phyloP scores from a whole-genome alignment of 805 yeast genomes.

The Wickerhamiella kurtzmanii region DNA sequence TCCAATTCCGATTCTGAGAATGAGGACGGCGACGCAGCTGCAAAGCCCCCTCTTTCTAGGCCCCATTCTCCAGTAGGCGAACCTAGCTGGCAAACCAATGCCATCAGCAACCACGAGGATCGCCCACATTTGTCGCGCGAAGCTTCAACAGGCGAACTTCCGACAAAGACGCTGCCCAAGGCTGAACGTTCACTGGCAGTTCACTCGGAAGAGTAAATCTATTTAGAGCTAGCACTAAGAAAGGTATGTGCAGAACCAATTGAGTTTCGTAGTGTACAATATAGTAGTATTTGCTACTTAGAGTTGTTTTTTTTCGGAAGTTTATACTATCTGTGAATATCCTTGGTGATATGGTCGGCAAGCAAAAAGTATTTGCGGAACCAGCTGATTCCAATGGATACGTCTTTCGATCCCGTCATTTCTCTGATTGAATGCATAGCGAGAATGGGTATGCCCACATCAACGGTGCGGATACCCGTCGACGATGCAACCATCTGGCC shows the following conservation, averaged over 20 bases:
- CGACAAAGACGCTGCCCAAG: background rate
- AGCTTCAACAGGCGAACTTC: slow-evolving; percentile 13
- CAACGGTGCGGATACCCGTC: slow-evolving; percentile 38
- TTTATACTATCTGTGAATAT: background rate
- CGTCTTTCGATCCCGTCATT: slow-evolving; percentile 59
- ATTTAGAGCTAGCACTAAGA: background rate
- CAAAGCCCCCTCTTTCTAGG: background rate
- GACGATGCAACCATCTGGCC: slow-evolving; percentile 41
- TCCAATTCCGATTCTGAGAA: slow-evolving; percentile 6
- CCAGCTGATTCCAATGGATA: slow-evolving; percentile 56
- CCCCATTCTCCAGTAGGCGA: slow-evolving; percentile 2
- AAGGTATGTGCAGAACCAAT: background rate
- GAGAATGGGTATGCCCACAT: slow-evolving; percentile 69
- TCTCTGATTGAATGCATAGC: slow-evolving; percentile 84
- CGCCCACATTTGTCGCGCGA: slow-evolving; percentile 15
- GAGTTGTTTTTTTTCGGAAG: background rate
- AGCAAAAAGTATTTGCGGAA: slow-evolving; percentile 50
- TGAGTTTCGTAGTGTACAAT: background rate
- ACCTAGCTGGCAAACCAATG: background rate
- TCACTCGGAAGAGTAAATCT: background rate
- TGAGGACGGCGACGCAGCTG: background rate
- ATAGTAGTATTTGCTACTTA: background rate
- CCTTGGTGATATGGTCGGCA: background rate
- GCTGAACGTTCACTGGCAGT: background rate
- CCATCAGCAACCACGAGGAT: background rate